phyloP scores from a whole-genome alignment of 169 alveolate species.

The Plasmodium ovale region DNA sequence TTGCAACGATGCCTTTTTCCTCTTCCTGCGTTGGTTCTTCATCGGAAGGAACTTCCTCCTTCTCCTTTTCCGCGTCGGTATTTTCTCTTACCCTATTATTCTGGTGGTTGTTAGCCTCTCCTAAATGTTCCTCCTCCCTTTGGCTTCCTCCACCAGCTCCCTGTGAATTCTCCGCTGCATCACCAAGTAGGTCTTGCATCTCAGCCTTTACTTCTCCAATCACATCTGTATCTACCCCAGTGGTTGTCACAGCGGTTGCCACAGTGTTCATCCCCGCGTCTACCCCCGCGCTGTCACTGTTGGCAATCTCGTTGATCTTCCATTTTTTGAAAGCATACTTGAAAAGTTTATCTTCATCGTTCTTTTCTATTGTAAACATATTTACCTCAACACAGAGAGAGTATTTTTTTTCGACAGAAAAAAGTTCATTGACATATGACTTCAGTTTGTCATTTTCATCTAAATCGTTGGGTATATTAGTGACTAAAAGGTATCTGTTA shows the following conservation, averaged over 20 bases:
- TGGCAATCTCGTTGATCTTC: neutral
- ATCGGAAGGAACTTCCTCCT: neutral
- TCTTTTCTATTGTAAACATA: neutral
- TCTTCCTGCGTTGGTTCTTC: neutral
- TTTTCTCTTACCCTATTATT: neutral
- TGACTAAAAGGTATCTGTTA: slow-evolving; percentile 40
- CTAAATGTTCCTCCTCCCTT: neutral
- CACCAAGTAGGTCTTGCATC: no score
- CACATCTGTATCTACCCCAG: no score
- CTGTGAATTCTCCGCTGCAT: neutral
- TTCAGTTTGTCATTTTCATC: slow-evolving; percentile 15
- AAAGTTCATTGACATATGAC: slow-evolving; percentile 8
- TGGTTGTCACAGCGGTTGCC: neutral
- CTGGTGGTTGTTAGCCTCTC: neutral
- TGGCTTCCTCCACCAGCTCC: neutral
- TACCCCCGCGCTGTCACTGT: neutral
- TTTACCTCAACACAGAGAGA: slow-evolving; percentile 24
- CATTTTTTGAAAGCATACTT: neutral
- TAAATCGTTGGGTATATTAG: slow-evolving; percentile 21
- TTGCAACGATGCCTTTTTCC: neutral
- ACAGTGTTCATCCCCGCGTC: neutral
- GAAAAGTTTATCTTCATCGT: slow-evolving; percentile 17
- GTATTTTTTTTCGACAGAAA: neutral
- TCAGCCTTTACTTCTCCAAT: no score
- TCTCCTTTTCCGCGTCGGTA: neutral